Evolutionary conservation across 352 stramenopile genomes (phyloP).

Genomic region (Globisporangium spinosum): DNA sequence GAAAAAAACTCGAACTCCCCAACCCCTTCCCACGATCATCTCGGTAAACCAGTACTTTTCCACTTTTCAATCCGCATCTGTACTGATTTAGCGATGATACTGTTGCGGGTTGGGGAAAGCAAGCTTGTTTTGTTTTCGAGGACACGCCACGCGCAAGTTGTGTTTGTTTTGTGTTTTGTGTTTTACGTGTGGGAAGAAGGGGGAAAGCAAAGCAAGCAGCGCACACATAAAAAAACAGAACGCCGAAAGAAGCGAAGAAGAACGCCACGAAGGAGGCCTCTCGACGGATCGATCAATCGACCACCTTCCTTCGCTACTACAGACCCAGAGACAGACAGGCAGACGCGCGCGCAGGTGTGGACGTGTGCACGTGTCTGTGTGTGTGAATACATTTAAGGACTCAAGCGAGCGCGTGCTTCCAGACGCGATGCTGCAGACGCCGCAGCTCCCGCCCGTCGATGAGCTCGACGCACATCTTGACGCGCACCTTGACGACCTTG

Average conservation of each 20-base stretch:
- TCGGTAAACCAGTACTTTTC: not conserved
- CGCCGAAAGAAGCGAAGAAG: not conserved
- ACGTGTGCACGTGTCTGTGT: not conserved
- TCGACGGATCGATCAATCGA: not conserved
- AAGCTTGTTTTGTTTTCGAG: not conserved
- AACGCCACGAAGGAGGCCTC: not conserved
- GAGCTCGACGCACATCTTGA: conserved; percentile 74
- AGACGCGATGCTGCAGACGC: conserved; percentile 44
- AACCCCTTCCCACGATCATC: not conserved
- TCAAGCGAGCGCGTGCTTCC: not conserved
- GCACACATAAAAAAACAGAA: conserved; percentile 7
- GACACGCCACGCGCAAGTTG: not conserved
- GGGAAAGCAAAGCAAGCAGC: not conserved
- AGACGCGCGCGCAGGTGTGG: not conserved
- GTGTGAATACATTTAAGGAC: not conserved
- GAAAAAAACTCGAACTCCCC: not conserved
- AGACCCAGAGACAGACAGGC: conserved; percentile 1
- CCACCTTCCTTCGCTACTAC: not conserved
- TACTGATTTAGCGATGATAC: not conserved
- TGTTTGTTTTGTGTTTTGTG: not conserved
- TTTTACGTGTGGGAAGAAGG: not conserved
- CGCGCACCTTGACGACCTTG: conserved; percentile 65
- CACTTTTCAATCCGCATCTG: not conserved
- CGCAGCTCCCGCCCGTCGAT: conserved; percentile 44
- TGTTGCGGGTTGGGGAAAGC: not conserved